A percentile compares a stretch with the other conserved stretches of the same genome.
Evolutionary conservation across 2,329 filamentous ascomycete species (phyloP).

Genomic region (Aureobasidium sp.): DNA sequence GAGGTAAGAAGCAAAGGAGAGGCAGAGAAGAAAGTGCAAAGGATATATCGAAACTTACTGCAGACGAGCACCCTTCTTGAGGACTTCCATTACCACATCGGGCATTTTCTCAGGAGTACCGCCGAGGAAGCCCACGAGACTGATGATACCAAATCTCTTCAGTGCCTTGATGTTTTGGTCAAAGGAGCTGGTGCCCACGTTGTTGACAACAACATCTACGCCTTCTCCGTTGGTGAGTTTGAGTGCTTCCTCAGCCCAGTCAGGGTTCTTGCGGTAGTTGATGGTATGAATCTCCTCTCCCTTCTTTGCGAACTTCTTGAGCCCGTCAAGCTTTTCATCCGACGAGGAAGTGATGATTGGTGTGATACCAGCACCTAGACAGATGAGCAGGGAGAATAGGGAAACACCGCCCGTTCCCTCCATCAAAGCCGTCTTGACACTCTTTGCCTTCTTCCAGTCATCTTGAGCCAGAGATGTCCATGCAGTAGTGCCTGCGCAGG

Average conservation of each 20-base stretch:
- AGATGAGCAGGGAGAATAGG: constrained; percentile 24
- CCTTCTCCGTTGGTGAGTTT: constrained; percentile 13
- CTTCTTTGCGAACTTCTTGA: constrained; percentile 16
- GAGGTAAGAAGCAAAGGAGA: no score
- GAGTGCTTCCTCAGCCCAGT: constrained; percentile 18
- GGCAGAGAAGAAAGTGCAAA: neutral
- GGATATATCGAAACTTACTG: constrained; percentile 18
- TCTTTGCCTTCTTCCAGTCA: constrained; percentile 25
- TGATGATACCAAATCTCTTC: constrained; percentile 33
- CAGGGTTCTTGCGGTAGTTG: constrained; percentile 15
- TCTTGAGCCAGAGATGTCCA: constrained; percentile 31
- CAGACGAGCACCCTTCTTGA: constrained; percentile 30
- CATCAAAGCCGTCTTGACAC: constrained; percentile 36
- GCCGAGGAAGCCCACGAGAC: constrained; percentile 36
- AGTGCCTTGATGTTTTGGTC: constrained; percentile 29
- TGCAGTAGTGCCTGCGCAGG: constrained; percentile 39
- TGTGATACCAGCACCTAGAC: constrained; percentile 22
- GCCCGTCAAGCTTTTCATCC: constrained; percentile 17
- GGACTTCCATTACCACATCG: constrained; percentile 30
- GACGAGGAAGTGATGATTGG: constrained; percentile 28
- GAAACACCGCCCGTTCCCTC: constrained; percentile 29
- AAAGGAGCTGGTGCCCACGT: constrained; percentile 20
- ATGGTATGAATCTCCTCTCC: constrained; percentile 20
- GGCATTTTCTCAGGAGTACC: constrained; percentile 24
- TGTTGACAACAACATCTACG: constrained; percentile 20